phyloP scores from a whole-genome alignment of 129 eudicot genomes.

The Saposhnikovia divaricata region DNA sequence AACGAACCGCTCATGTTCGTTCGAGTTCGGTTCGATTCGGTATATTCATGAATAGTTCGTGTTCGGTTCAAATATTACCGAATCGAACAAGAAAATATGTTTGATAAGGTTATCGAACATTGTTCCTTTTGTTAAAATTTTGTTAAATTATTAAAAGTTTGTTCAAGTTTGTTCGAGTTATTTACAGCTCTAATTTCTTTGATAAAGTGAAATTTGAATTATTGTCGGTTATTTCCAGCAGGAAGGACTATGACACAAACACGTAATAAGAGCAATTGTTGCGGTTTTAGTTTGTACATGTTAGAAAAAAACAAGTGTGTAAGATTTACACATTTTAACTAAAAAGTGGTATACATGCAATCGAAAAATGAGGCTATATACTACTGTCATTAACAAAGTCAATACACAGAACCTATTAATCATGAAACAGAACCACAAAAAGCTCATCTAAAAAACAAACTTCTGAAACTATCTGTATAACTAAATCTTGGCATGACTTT shows the following conservation, averaged over 20 bases:
- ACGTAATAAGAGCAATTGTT: neutral
- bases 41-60: too few species aligned
- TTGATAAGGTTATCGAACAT: too few species aligned
- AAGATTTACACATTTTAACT: neutral
- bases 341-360: neutral
- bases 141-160: too few species aligned
- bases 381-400: neutral
- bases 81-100: too few species aligned
- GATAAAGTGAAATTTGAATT: too few species aligned
- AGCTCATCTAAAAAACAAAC: constrained; percentile 17
- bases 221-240: too few species aligned
- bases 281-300: neutral
- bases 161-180: too few species aligned
- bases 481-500: neutral
- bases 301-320: neutral
- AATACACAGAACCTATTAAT: constrained; percentile 7
- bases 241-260: neutral
- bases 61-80: too few species aligned
- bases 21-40: too few species aligned
- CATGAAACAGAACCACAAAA: constrained; percentile 9
- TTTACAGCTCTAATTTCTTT: too few species aligned
- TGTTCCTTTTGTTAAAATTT: too few species aligned
- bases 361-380: neutral
- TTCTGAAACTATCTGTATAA: neutral
- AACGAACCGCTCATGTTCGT: too few species aligned